phyloP scores from a whole-genome alignment of 2,329 filamentous ascomycete genomes.

The Ceratocystis diversiconidia region DNA sequence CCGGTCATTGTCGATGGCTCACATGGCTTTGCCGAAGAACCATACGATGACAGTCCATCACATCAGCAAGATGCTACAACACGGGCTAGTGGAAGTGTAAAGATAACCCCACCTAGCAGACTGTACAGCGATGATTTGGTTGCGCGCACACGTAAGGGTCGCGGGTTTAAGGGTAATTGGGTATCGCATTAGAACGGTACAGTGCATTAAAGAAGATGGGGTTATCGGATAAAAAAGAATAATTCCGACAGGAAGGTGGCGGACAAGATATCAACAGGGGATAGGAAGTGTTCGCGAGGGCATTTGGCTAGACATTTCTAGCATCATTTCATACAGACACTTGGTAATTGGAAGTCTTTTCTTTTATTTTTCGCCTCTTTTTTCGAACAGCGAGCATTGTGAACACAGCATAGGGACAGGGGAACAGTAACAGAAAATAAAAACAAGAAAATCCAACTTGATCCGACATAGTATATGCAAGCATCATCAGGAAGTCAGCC shows the following conservation, averaged over 20 bases:
- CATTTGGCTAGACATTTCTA: background rate
- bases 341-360: background rate
- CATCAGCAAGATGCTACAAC: slow-evolving; percentile 9
- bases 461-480: too few species aligned
- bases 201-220: background rate
- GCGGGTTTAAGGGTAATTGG: slow-evolving; percentile 17
- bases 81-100: background rate
- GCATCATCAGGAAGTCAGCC: too few species aligned
- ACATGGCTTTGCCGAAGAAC: slow-evolving; percentile 36
- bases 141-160: slow-evolving; percentile 21
- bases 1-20: slow-evolving; percentile 35
- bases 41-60: slow-evolving; percentile 26
- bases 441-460: too few species aligned
- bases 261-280: too few species aligned
- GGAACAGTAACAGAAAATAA: too few species aligned
- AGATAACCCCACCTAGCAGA: slow-evolving; percentile 21
- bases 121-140: slow-evolving; percentile 41
- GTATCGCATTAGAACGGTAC: background rate
- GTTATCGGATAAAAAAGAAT: background rate
- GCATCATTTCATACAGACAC: background rate
- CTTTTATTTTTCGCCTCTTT: background rate
- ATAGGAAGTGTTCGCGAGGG: background rate
- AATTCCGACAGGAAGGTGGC: background rate
- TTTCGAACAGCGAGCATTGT: background rate
- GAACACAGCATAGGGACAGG: background rate